Base-by-base conservation (phyloP, 345 rosid genomes). In the Noccaea caerulescens region DNA sequence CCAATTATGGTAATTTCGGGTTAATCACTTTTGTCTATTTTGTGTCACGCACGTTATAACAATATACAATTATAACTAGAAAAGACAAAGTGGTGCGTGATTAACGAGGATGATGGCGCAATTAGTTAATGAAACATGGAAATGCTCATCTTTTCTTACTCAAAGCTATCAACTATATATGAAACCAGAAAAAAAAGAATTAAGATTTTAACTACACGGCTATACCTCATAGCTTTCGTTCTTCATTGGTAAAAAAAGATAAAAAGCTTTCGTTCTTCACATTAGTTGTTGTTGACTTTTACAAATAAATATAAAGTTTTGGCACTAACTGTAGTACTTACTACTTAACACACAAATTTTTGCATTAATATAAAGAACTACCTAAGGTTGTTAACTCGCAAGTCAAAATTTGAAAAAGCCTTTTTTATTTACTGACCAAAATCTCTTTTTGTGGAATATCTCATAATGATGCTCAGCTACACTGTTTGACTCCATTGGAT, bases 401-500 rank as follows among this genome's bases (percentile, higher is more conserved):
- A 27, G 30, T 27, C 30, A 27, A 27, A 27, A 27, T 27, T 2
- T 27, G 30, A 27, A 2, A 27, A 27, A 27, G 6, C 4, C 8
- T 4, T 18, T 1, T 58, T 36, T 5, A 11, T 43, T 20, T 27
- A 44, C 37, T 57, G 32, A 58, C 45, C 10, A 47, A 33, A 67
- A 39, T 32, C 56, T 67, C 62, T 34, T 59, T 59, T 23, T 43
- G 70, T 46, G 75, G 79, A 76, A 76, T 63, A 66, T 63, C 66
- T 69, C 75, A 69, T 76, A 55, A 76, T 76, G 75, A 69, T 63
- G 66, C 58, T 69, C 60, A 63, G 70, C 53, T 27, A 54, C 58
- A 46, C 33, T 13, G 46, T 75, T 67, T 75, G 70, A 75, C 79
- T 69, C 71, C 71, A 47, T 76, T 55, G 71, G 75, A 46, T 63